These are phyloP conservation scores for Leucocoprinus leucothites DNA, from an alignment of 768 basidiomycete genomes.

Conservation along the genomic window DNA sequence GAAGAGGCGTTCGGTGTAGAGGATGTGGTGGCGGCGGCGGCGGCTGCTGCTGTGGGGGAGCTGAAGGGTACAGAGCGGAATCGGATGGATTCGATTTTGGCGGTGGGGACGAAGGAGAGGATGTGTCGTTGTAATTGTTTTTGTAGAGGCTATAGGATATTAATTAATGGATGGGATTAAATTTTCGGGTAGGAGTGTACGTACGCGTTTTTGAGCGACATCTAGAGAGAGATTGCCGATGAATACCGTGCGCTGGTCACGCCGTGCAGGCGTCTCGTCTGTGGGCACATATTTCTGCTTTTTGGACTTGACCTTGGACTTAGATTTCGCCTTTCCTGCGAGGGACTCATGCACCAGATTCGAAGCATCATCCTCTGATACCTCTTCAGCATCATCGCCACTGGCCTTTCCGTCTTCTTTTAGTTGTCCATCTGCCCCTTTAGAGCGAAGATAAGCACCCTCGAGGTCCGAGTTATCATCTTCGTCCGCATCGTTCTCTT, in stretches of 20 bases:
- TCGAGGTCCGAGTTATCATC: constrained; percentile 16
- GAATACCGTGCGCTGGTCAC: constrained; percentile 86
- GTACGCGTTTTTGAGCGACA: constrained; percentile 72
- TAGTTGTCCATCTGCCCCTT: constrained; percentile 17
- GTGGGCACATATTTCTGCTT: constrained; percentile 52
- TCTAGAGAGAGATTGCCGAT: constrained; percentile 84
- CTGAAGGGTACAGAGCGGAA: constrained; percentile 95
- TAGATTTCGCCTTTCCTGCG: constrained; percentile 26
- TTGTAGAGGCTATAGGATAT: constrained; percentile 53
- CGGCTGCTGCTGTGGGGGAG: constrained; percentile 69
- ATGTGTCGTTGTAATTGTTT: constrained; percentile 80
- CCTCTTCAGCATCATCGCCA: constrained; percentile 3
- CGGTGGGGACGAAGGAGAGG: constrained; percentile 61
- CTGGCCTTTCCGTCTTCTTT: constrained; percentile 16
- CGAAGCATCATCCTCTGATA: constrained; percentile 23
- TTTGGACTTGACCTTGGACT: constrained; percentile 19
- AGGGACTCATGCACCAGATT: constrained; percentile 66
- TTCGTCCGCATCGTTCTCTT: constrained; percentile 10
- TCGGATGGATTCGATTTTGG: constrained; percentile 88
- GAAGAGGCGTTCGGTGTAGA: constrained; percentile 28
- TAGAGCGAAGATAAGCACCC: constrained; percentile 7
- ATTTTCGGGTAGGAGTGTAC: constrained; percentile 19
- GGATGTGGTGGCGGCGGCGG: constrained; percentile 40
- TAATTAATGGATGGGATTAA: neutral
- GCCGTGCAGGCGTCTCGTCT: constrained; percentile 70